Percentiles rank a stretch among this genome's conserved stretches.
Evolutionary conservation across 2,329 filamentous ascomycete species (phyloP).

Genomic region (Curvularia spicifera): DNA sequence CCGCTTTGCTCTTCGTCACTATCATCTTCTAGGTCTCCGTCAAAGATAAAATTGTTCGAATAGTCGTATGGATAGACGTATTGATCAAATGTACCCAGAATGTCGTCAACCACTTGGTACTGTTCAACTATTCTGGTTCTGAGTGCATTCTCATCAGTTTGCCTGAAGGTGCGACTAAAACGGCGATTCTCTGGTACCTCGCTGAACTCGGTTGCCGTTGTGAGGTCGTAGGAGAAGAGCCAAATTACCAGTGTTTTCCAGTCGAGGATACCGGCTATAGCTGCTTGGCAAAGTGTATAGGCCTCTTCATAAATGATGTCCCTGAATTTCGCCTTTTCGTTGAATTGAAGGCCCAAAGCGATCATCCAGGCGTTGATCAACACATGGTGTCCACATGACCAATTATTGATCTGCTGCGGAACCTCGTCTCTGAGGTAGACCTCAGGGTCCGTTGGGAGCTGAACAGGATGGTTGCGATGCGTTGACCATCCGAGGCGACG

Average conservation of each 20-base stretch:
- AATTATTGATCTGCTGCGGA: not conserved
- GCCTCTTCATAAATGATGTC: not conserved
- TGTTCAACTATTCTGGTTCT: not conserved
- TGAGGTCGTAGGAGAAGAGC: conserved; percentile 2
- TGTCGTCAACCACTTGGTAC: not conserved
- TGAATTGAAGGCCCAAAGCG: conserved; percentile 29
- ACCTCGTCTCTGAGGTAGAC: not conserved
- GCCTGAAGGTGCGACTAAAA: not conserved
- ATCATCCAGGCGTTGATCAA: conserved; percentile 39
- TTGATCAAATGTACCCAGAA: not conserved
- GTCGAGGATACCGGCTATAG: conserved; percentile 15
- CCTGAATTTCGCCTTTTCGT: not conserved
- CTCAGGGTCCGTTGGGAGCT: not conserved
- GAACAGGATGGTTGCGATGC: not conserved
- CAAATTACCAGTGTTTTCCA: conserved; percentile 19
- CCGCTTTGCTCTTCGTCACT: not conserved
- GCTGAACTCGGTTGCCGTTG: not conserved
- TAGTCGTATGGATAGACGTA: not conserved
- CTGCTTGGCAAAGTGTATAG: conserved; percentile 3
- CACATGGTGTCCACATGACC: conserved; percentile 23
- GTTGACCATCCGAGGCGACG: not conserved
- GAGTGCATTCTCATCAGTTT: not conserved
- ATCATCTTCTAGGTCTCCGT: not conserved
- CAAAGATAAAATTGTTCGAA: not conserved
- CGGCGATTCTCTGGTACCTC: not conserved